A percentile compares a stretch with the other conserved stretches of the same genome.
These are phyloP conservation scores for Cladobotryum protrusum DNA, from an alignment of 2,329 filamentous ascomycete genomes.

Conservation along the genomic window DNA sequence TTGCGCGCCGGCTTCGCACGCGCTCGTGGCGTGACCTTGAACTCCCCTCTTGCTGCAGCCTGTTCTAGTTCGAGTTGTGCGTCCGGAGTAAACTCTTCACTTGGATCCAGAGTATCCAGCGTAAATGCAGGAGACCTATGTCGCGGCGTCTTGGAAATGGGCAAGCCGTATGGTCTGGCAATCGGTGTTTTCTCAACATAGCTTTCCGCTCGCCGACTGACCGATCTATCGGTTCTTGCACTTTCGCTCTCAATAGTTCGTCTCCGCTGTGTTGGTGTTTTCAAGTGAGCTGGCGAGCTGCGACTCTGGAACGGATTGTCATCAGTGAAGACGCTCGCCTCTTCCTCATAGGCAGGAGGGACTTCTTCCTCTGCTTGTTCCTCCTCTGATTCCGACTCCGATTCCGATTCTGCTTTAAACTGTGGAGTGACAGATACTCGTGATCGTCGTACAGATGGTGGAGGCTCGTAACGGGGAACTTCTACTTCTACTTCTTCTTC, in stretches of 20 bases:
- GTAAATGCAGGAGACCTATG: conserved; percentile 28
- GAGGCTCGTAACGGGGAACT: conserved; percentile 26
- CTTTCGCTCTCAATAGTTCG: conserved; percentile 39
- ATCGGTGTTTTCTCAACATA: conserved; percentile 22
- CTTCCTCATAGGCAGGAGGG: conserved; percentile 31
- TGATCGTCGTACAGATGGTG: conserved; percentile 41
- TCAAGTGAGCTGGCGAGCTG: conserved; percentile 56
- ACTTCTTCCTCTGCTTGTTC: conserved; percentile 11
- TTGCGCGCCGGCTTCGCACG: conserved; percentile 33
- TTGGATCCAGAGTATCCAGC: conserved; percentile 58
- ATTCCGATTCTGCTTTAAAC: conserved; percentile 48
- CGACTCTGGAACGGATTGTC: conserved; percentile 94
- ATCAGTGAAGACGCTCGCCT: conserved; percentile 66
- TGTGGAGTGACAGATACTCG: conserved; percentile 47
- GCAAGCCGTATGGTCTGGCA: conserved; percentile 53
- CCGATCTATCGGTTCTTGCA: conserved; percentile 36
- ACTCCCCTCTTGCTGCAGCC: conserved; percentile 49
- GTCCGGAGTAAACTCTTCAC: conserved; percentile 92
- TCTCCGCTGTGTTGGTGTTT: conserved; percentile 43
- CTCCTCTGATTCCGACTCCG: conserved; percentile 28
- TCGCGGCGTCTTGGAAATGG: conserved; percentile 32
- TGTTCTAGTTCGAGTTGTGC: conserved; percentile 77
- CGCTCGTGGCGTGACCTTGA: conserved; percentile 37
- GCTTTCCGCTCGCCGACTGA: conserved; percentile 40
- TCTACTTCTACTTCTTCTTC: conserved; percentile 29